Conservation (phyloP, 1,284 basidiomycete genomes). For the Pyrrhoderma lamaoense region DNA sequence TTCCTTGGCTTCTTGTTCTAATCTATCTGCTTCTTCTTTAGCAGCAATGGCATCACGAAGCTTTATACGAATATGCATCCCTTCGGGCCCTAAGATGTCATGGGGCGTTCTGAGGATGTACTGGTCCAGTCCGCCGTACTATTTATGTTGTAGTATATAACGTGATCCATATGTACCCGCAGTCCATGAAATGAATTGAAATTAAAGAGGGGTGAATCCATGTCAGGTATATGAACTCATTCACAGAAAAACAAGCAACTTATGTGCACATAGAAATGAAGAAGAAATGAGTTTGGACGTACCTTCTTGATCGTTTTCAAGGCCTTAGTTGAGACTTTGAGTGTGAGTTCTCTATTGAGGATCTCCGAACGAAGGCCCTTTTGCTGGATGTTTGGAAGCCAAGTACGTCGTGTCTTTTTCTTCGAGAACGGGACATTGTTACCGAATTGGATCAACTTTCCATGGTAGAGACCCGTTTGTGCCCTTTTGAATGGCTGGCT, state of each 20-base stretch:
- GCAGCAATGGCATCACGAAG: conserved; percentile 29
- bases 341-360: conserved; percentile 46
- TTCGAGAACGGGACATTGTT: conserved; percentile 91
- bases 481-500: conserved; percentile 71
- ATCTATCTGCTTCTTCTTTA: too few species aligned
- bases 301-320: conserved; percentile 78
- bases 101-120: conserved; percentile 66
- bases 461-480: conserved; percentile 72
- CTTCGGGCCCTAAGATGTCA: conserved; percentile 62
- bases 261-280: too few species aligned
- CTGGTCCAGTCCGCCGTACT: conserved; percentile 75
- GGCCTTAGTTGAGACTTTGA: conserved; percentile 70
- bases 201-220: conserved; percentile 4
- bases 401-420: conserved; percentile 84
- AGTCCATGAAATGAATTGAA: background rate
- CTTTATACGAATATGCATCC: conserved; percentile 59
- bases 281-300: conserved; percentile 17
- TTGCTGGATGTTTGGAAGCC: conserved; percentile 81
- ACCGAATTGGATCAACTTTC: conserved; percentile 71
- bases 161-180: background rate
- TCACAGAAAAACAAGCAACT: too few species aligned
- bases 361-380: conserved; percentile 66
- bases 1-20: conserved; percentile 23
- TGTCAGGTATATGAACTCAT: too few species aligned
- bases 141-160: background rate